Evolutionary conservation across 2,329 filamentous ascomycete species (phyloP), one percentile per base, ranked within the genome.

Genomic region (Stachybotrys chlorohalonatus): DNA sequence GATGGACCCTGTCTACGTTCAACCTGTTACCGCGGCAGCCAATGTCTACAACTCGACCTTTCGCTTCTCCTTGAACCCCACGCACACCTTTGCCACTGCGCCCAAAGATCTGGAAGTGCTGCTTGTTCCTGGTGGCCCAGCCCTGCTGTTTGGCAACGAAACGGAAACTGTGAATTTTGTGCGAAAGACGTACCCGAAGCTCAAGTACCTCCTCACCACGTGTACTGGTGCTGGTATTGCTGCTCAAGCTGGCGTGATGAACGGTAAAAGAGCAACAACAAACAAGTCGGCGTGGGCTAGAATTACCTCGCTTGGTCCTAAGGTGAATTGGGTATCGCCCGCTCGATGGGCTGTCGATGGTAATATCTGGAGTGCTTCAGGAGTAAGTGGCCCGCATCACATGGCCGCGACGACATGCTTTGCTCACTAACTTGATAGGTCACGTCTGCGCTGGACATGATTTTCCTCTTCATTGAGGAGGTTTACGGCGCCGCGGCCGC

Each of bases 81-180:
- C 74, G 5, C 70, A 73, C 62, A 86, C 83, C 0, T 83, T 82
- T 60, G 71, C 66, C 49, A 64, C 70, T 4, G 71, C 75, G 2
- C 79, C 77, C 1, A 68, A 67, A 5, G 72, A 75, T 3, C 76
- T 77, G 1, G 71, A 72, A 8, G 80, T 87, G 6, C 71, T 89
- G 11, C 64, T 89, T 11, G 67, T 89, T 7, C 85, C 85, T 0
- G 85, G 86, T 6, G 84, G 85, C 0, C 55, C 70, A 0, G 84
- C 84, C 1, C 70, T 69, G 3, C 65, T 73, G 6, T 15, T 48
- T 31, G 55, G 45, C 46, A 55, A 55, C 58, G 72, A 65, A 4
- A 53, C 64, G 36, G 58, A 57, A 1, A 67, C 74, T 0, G 66
- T 80, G 1, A 31, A 59, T 42, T 63, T 77, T 60, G 66, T 84